phyloP scores from a whole-genome alignment of 257 asterid species.

The Phtheirospermum japonicum region DNA sequence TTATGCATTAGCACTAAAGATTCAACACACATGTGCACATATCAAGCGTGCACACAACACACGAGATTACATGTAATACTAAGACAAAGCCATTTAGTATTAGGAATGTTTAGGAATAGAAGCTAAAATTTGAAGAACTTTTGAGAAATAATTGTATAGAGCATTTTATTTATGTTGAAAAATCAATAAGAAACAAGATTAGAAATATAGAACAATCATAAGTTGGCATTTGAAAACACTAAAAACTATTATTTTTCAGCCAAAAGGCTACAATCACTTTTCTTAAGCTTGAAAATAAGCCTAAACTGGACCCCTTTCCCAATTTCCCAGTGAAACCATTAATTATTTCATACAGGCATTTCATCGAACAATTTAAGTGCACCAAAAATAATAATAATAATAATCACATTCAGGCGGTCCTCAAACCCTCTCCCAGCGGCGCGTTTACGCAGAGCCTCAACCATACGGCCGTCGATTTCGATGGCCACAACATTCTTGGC shows the following conservation, averaged over 20 bases:
- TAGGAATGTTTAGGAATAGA: not conserved
- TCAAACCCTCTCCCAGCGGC: constrained; percentile 51
- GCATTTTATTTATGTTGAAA: not conserved
- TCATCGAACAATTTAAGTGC: constrained; percentile 41
- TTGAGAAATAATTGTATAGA: not conserved
- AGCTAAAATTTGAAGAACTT: not conserved
- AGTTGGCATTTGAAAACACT: no score
- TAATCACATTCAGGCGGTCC: constrained; percentile 59
- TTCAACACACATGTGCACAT: no score
- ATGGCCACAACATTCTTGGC: constrained; percentile 70
- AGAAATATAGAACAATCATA: not conserved
- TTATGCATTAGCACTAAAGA: not conserved
- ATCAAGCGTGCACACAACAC: no score
- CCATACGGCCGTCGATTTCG: constrained; percentile 84
- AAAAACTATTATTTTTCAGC: no score
- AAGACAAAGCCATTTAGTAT: not conserved
- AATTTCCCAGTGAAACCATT: not conserved
- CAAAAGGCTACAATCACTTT: no score
- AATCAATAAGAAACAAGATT: not conserved
- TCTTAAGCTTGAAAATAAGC: no score
- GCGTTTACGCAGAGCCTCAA: constrained; percentile 61
- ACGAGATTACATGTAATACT: not conserved
- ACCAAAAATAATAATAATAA: not conserved
- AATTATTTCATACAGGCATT: constrained; percentile 33
- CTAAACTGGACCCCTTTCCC: not conserved